These are phyloP conservation scores for Phaeosphaeria sp. DNA, from an alignment of 2,329 filamentous ascomycete genomes.

Conservation along the genomic window DNA sequence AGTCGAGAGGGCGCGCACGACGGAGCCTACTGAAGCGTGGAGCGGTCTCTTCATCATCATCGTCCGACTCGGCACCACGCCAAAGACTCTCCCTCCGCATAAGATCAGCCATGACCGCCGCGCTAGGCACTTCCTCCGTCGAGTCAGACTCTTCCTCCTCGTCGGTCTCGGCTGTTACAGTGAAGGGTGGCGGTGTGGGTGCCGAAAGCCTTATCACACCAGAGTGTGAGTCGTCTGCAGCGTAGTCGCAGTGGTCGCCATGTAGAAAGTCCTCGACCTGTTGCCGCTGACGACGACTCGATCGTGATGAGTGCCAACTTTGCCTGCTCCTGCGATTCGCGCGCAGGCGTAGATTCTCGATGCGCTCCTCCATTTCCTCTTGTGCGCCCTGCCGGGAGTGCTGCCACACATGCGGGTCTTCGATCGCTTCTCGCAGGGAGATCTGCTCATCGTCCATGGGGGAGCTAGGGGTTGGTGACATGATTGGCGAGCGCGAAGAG, in stretches of 20 bases:
- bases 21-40: conserved; percentile 31
- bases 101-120: conserved; percentile 50
- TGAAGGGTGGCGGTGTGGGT: conserved; percentile 50
- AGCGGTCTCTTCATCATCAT: conserved; percentile 44
- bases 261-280: conserved; percentile 28
- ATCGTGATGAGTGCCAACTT: conserved; percentile 3
- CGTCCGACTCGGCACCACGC: conserved; percentile 44
- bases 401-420: conserved; percentile 43
- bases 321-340: conserved; percentile 16
- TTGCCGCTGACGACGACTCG: conserved; percentile 6
- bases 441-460: conserved; percentile 36
- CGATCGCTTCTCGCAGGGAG: conserved; percentile 43
- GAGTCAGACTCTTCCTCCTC: conserved; percentile 41
- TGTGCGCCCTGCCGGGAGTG: conserved; percentile 31
- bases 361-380: conserved; percentile 35
- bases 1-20: conserved; percentile 30
- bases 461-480: conserved; percentile 36
- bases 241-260: conserved; percentile 42
- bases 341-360: conserved; percentile 34
- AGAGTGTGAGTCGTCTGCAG: conserved; percentile 26
- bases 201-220: conserved; percentile 38
- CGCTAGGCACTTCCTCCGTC: conserved; percentile 47
- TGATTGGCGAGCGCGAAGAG: conserved; percentile 26
- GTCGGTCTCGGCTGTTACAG: conserved; percentile 47
- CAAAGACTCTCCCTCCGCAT: conserved; percentile 47